phyloP scores from a whole-genome alignment of 2,329 filamentous ascomycete genomes.

The Fusarium circinatum region DNA sequence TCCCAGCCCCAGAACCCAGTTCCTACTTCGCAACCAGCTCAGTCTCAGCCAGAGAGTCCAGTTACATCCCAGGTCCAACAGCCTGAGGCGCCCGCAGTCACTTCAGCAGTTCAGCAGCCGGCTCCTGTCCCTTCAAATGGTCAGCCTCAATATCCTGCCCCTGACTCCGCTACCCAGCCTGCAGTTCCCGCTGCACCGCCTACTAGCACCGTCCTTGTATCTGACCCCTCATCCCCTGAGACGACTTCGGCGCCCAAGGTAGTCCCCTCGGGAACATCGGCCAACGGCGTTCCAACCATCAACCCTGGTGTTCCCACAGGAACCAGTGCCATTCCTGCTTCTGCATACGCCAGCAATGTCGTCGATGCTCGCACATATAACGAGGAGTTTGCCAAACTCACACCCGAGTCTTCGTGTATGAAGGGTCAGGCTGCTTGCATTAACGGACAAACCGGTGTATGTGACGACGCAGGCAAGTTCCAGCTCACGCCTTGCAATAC shows the following conservation, averaged over 20 bases:
- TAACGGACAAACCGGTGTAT: conserved; percentile 59
- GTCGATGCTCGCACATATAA: conserved; percentile 59
- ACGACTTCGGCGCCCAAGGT: conserved; percentile 10
- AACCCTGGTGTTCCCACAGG: conserved; percentile 49
- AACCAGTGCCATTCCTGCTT: conserved; percentile 54
- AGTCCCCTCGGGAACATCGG: conserved; percentile 43
- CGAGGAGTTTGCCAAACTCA: conserved; percentile 56
- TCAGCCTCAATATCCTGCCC: conserved; percentile 1
- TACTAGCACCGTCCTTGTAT: conserved; percentile 9
- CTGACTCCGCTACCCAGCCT: conserved; percentile 7
- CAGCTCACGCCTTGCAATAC: conserved; percentile 50
- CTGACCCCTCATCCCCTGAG: conserved; percentile 22
- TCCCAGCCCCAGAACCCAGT: neutral
- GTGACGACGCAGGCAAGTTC: conserved; percentile 55
- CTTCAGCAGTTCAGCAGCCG: conserved; percentile 16
- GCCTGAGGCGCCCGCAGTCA: neutral
- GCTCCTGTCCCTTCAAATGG: conserved; percentile 9
- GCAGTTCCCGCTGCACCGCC: conserved; percentile 4
- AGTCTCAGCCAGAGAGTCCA: neutral
- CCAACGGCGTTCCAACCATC: conserved; percentile 55
- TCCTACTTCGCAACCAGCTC: neutral
- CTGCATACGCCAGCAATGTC: conserved; percentile 58
- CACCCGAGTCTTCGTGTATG: conserved; percentile 58
- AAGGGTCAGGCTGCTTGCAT: conserved; percentile 63
- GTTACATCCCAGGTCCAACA: neutral